Percentiles rank a stretch among this genome's conserved stretches.
Conservation (phyloP, 2,329 filamentous ascomycete species). For the Pestalotiopsis sp. region DNA sequence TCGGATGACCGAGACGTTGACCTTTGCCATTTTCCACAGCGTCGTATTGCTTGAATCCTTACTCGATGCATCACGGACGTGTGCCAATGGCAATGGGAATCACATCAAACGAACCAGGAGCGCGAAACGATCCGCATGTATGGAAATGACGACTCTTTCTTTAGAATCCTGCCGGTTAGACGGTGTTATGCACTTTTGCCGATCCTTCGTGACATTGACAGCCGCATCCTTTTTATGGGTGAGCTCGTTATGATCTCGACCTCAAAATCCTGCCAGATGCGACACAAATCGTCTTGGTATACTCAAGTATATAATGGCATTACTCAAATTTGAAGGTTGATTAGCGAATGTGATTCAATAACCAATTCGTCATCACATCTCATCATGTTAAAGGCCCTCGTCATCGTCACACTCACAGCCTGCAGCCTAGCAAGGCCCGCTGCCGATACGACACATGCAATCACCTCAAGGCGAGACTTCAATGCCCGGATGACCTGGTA, state of each 20-base stretch:
- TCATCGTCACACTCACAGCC: neutral
- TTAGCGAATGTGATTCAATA: too few species aligned
- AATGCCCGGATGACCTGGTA: neutral
- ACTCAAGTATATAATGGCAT: neutral
- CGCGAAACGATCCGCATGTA: neutral
- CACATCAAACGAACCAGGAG: neutral
- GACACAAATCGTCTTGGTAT: neutral
- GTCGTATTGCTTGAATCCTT: too few species aligned
- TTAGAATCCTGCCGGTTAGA: neutral
- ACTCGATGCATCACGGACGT: too few species aligned
- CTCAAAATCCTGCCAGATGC: neutral
- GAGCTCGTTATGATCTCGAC: neutral
- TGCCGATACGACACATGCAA: neutral
- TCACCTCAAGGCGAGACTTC: neutral
- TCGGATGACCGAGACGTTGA: too few species aligned
- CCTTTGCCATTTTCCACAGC: too few species aligned
- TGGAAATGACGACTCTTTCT: neutral
- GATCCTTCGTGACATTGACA: constrained; percentile 1
- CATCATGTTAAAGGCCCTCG: neutral
- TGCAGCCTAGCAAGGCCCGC: neutral
- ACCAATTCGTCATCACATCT: neutral
- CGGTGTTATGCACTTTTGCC: neutral
- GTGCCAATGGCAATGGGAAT: neutral
- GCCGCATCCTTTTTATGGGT: neutral
- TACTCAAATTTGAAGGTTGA: too few species aligned